Percentiles rank a stretch among this genome's conserved stretches.
phyloP scores from a whole-genome alignment of 805 yeast species.

The Candida nanaspora region DNA sequence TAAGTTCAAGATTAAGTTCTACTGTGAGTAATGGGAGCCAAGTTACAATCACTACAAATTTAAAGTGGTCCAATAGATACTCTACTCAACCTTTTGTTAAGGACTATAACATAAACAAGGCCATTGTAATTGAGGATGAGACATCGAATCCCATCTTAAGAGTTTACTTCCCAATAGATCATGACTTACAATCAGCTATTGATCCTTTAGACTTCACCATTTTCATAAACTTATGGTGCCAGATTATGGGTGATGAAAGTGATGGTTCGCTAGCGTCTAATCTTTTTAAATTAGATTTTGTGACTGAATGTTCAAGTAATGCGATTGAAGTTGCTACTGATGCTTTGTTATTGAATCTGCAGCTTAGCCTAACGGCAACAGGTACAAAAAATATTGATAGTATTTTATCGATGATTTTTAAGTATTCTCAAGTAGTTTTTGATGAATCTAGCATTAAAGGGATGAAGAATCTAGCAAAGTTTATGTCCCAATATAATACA shows the following conservation, averaged over 20 bases:
- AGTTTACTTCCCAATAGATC: conserved; percentile 30
- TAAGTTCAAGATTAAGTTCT: too few species aligned
- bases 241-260: conserved; percentile 58
- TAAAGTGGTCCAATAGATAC: conserved; percentile 16
- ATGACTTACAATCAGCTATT: conserved; percentile 3
- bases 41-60: conserved; percentile 3
- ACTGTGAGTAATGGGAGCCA: neutral
- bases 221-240: conserved; percentile 42
- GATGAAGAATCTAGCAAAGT: conserved; percentile 26
- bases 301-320: conserved; percentile 32
- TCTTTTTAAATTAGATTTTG: conserved; percentile 28
- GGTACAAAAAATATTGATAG: conserved; percentile 33
- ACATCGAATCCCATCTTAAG: conserved; percentile 31
- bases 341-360: conserved; percentile 33
- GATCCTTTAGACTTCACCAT: conserved; percentile 18
- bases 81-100: conserved; percentile 17
- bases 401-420: conserved; percentile 30
- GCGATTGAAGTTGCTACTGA: conserved; percentile 16
- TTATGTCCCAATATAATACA: conserved; percentile 40
- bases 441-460: conserved; percentile 3
- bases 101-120: conserved; percentile 13
- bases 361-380: conserved; percentile 37
- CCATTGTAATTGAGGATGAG: conserved; percentile 30
- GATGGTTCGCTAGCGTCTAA: conserved; percentile 38
- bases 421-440: conserved; percentile 19